Conservation (phyloP, 225 moss, liverwort and hornwort species). For the Thuidium tamariscinum region DNA sequence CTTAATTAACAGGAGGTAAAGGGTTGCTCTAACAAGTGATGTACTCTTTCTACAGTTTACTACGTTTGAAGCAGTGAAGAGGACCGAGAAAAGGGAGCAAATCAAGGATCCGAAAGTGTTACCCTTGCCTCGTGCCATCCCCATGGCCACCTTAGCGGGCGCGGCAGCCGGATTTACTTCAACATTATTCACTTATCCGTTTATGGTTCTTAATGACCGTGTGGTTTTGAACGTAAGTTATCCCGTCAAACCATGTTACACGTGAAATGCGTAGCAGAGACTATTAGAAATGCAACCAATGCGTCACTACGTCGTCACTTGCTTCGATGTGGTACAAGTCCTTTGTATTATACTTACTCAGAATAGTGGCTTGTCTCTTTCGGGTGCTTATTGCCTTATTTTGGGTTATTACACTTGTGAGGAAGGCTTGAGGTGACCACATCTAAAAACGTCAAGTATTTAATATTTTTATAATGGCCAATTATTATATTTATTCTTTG, state of each 20-base stretch:
- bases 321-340: background rate
- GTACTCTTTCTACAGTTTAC: constrained; percentile 45
- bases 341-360: background rate
- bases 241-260: background rate
- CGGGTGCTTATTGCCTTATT: background rate
- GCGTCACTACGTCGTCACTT: background rate
- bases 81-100: constrained; percentile 23
- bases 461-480: background rate
- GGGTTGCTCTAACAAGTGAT: background rate
- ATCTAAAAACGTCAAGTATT: too few species aligned
- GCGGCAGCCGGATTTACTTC: constrained; percentile 81
- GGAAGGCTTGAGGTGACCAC: background rate
- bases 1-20: background rate
- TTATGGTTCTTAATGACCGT: constrained; percentile 49
- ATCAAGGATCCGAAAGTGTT: constrained; percentile 52
- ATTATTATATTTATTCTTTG: background rate
- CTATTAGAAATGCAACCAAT: background rate
- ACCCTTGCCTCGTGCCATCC: constrained; percentile 64
- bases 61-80: constrained; percentile 77
- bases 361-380: background rate
- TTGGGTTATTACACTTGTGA: background rate
- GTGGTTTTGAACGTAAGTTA: constrained; percentile 53
- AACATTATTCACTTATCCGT: constrained; percentile 59
- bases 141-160: constrained; percentile 69
- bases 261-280: background rate